Evolutionary conservation across 306 rosid species (phyloP).

Genomic region (Prinsepia uniflora): DNA sequence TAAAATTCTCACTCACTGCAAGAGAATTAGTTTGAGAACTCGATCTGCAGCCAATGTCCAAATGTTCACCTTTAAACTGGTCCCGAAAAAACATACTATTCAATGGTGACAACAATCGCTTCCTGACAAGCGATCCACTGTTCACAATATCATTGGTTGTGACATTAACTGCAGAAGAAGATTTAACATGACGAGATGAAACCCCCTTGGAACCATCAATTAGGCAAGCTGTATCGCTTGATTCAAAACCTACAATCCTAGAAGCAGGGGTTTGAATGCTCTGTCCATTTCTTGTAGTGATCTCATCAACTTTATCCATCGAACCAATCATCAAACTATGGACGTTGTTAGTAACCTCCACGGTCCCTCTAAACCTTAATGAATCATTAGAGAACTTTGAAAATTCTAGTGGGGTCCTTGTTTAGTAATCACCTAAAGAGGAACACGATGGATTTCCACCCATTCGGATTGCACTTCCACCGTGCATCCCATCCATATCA

Average conservation of each 20-base stretch:
- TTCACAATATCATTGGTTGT: constrained; percentile 39
- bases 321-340: constrained; percentile 56
- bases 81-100: constrained; percentile 70
- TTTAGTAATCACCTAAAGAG: constrained; percentile 50
- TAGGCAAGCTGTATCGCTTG: constrained; percentile 45
- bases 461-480: constrained; percentile 34
- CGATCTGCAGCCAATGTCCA: constrained; percentile 65
- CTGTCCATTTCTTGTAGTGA: constrained; percentile 44
- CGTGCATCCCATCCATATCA: constrained; percentile 41
- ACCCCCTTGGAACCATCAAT: constrained; percentile 36
- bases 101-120: constrained; percentile 78
- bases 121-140: constrained; percentile 62
- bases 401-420: constrained; percentile 44
- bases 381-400: constrained; percentile 42
- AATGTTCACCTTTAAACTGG: constrained; percentile 59
- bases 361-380: constrained; percentile 40
- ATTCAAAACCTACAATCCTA: constrained; percentile 83
- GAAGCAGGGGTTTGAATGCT: constrained; percentile 64
- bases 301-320: constrained; percentile 35
- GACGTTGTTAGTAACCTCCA: constrained; percentile 60
- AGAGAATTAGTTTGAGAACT: constrained; percentile 27
- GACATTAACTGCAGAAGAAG: constrained; percentile 31
- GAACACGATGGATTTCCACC: constrained; percentile 42
- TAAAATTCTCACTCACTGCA: constrained; percentile 29
- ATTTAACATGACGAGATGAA: constrained; percentile 32